These are phyloP conservation scores for Sutorius eximius DNA, from an alignment of 1,284 basidiomycete genomes.

Conservation along the genomic window DNA sequence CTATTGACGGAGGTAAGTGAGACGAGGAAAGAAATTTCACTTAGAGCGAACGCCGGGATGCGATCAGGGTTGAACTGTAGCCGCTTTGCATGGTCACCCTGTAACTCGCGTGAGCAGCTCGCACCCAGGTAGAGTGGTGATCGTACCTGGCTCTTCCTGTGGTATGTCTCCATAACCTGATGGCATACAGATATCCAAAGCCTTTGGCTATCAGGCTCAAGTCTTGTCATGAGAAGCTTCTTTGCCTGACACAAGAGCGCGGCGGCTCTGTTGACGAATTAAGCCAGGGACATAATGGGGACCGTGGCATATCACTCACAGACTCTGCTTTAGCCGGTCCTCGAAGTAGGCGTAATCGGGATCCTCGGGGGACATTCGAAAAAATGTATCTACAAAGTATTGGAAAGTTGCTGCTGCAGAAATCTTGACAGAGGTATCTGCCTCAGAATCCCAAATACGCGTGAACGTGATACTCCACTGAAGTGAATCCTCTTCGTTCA, in stretches of 20 bases:
- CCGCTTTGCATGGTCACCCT: slow-evolving; percentile 47
- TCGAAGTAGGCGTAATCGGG: slow-evolving; percentile 35
- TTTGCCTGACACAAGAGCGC: slow-evolving; percentile 57
- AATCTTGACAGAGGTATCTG: slow-evolving; percentile 65
- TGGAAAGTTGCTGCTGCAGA: slow-evolving; percentile 52
- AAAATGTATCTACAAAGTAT: slow-evolving; percentile 46
- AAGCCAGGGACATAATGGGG: slow-evolving; percentile 1
- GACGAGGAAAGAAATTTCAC: slow-evolving; percentile 71
- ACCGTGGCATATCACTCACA: slow-evolving; percentile 20
- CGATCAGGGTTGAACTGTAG: slow-evolving; percentile 52
- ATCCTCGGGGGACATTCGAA: slow-evolving; percentile 43
- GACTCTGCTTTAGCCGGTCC: slow-evolving; percentile 38
- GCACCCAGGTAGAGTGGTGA: background rate
- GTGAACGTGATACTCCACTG: slow-evolving; percentile 48
- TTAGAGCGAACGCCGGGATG: slow-evolving; percentile 59
- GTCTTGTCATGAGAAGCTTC: slow-evolving; percentile 56
- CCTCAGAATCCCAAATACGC: slow-evolving; percentile 59
- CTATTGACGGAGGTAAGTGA: slow-evolving; percentile 67
- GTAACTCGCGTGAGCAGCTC: slow-evolving; percentile 8
- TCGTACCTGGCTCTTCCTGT: slow-evolving; percentile 48
- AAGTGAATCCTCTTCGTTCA: slow-evolving; percentile 37
- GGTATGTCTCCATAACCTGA: slow-evolving; percentile 58
- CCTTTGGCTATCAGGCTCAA: slow-evolving; percentile 60
- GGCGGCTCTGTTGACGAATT: slow-evolving; percentile 44
- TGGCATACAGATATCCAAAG: slow-evolving; percentile 66